Evolutionary conservation across 176 grass and related monocot genomes (phyloP), one percentile per base, ranked within the genome.

Genomic region (Cenchrus fungigraminus): DNA sequence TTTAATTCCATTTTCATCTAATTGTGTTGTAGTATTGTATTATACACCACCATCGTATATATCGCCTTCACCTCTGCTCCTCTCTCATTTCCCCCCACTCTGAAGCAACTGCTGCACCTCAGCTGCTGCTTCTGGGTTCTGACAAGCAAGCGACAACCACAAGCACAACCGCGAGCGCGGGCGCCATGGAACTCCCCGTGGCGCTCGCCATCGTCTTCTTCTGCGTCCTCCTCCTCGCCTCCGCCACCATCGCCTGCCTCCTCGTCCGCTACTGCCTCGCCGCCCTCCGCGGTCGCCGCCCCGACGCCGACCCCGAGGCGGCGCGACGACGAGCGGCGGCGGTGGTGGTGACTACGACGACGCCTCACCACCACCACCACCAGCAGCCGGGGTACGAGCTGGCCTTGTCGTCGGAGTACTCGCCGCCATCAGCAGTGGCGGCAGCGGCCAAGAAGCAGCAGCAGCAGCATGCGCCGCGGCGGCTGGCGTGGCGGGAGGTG

Each of bases 401-500:
- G 54, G 20, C 25, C 28, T 5, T 20, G 6, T 12, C 43, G 0
- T 19, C 28, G 14, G 22, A 8, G 14, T 40, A 3, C 1, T 12
- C 12, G 12, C 25, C 71, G n/a, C 11, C 71, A 0, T 16, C 19
- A 1, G 80, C 55, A 17, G n/a, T 5, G 34, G 53, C 42, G 12
- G 15, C 9, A 34, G 53, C 42, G 12, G 15, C 68, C 70, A 77
- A 77, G 8, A 37, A 66, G 49, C 4, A 55, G 59, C 4, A 45
- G 44, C 44, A 45, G 44, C 44, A 8, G 44, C 44, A 8, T 8
- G 84, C 34, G 71, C 84, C 94, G 20, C 76, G 85, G 40, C 78
- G 78, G 64, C 78, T 89, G 50, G 29, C 68, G 52, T 92, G 89
- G 93, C 53, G 58, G 8, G 93, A 98, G 87, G 79, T 98, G 56